Base-by-base conservation (phyloP, 1,284 basidiomycete species). In the Taiwanofungus camphoratus region DNA sequence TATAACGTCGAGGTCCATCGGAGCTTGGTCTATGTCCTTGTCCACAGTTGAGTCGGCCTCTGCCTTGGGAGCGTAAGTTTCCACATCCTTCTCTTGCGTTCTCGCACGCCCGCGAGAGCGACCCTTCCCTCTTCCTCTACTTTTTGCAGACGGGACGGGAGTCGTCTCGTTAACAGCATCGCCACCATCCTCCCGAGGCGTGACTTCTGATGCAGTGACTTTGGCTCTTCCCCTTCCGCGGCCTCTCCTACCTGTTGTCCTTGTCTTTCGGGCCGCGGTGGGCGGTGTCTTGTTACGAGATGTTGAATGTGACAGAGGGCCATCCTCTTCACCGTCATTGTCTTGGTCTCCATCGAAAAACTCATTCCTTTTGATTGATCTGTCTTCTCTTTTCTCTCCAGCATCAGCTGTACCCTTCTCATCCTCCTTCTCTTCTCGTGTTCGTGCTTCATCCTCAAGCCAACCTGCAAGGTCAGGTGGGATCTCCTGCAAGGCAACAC, bases 401-500 rank as follows among this genome's bases (percentile, higher is more conserved):
- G 74, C 79, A 23, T 62, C 55, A 2, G 70, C 76, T 2, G 75
- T 81, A 5, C 77, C 74, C 31, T 57, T 61, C 39, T 79, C 79
- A 47, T 89, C 87, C 34, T 85, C 80, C 54, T 68, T 79, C 60
- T 92, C 89, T 23, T 87, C 86, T 15, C 65, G 66, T 30, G 71
- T 81, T 44, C 74, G 70, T 44, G 88, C 84, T 61, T 96, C 92
- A 43, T 84, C 79, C 11, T 77, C 80, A 37, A 95, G 67, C 55
- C 88, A 79, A 2, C 85, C 86, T 45, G 84, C 82, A 16, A 98
- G 67, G 56, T 95, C 88, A 0, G 94, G 95, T 5, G 96, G 95
- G 36, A 99, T 88, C 64, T 97, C 92, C 58, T 93, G 87, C 90
- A 98, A 91, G 55, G 86, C 85, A 7, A 99, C 92, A 60, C 91